Conservation (phyloP, 148 eudicot genomes). For the Nepenthes mirabilis region DNA sequence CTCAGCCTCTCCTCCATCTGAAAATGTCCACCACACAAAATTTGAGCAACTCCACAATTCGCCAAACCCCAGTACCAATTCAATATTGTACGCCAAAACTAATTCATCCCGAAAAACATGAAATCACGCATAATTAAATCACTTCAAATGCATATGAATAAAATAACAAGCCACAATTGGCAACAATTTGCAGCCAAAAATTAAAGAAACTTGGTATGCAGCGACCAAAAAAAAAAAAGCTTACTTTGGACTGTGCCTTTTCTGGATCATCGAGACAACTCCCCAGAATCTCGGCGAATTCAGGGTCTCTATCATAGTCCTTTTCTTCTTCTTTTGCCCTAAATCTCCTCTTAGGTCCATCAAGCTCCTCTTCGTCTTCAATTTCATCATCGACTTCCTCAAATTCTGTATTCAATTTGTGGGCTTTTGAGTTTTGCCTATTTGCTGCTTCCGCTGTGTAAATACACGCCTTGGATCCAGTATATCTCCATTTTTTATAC, state of each 20-base stretch:
- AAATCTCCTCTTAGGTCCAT: slow-evolving; percentile 26
- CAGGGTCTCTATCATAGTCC: slow-evolving; percentile 81
- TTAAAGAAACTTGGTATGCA: neutral
- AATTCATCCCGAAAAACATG: neutral
- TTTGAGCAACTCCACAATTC: neutral
- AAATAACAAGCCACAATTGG: neutral
- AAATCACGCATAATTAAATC: neutral
- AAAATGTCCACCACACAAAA: slow-evolving; percentile 4
- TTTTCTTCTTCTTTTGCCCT: slow-evolving; percentile 32
- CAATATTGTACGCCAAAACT: neutral
- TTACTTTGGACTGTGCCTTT: slow-evolving; percentile 61
- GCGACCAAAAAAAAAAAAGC: neutral
- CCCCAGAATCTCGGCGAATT: slow-evolving; percentile 85
- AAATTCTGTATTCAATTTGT: slow-evolving; percentile 12
- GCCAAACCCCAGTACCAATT: neutral
- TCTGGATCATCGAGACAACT: slow-evolving; percentile 66
- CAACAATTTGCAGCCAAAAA: neutral
- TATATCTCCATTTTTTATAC: slow-evolving; percentile 7
- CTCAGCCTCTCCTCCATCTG: slow-evolving; percentile 90
- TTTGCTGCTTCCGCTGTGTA: slow-evolving; percentile 7
- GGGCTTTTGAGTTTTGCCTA: slow-evolving; percentile 11
- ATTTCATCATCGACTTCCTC: slow-evolving; percentile 16
- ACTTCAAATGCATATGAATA: neutral
- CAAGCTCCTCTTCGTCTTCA: slow-evolving; percentile 35
- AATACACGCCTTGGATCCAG: slow-evolving; percentile 6